Evolutionary conservation across 208 protist genomes (phyloP).

Genomic region (Strigomonas galati): DNA sequence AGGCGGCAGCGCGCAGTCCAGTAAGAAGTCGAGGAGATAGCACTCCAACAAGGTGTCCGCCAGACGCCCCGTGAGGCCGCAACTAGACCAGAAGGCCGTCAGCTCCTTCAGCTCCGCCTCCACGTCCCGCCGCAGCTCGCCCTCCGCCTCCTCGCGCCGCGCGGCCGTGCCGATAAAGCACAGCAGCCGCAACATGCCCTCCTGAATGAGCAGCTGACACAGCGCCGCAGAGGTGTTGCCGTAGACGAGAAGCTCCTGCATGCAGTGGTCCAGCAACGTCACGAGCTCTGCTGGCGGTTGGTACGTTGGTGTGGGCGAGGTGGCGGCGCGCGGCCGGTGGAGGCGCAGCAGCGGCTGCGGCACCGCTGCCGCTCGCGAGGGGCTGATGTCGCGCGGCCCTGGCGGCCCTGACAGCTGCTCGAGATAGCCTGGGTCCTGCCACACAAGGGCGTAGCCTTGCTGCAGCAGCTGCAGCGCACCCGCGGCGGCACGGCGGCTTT

Average conservation of each 20-base stretch:
- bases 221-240: slow-evolving; percentile 67
- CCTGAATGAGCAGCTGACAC: slow-evolving; percentile 43
- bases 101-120: slow-evolving; percentile 53
- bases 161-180: slow-evolving; percentile 66
- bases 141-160: slow-evolving; percentile 40
- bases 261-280: slow-evolving; percentile 53
- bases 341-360: background rate
- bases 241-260: slow-evolving; percentile 78
- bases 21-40: slow-evolving; percentile 79
- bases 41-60: slow-evolving; percentile 51
- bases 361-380: background rate
- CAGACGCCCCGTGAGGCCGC: slow-evolving; percentile 43
- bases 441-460: slow-evolving; percentile 70
- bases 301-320: slow-evolving; percentile 34
- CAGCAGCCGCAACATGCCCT: slow-evolving; percentile 50
- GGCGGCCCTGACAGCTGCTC: background rate
- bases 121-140: slow-evolving; percentile 33
- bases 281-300: slow-evolving; percentile 35
- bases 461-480: slow-evolving; percentile 66
- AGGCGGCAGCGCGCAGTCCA: slow-evolving; percentile 85
- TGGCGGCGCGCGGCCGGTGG: slow-evolving; percentile 13
- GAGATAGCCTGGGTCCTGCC: slow-evolving; percentile 40
- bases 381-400: background rate
- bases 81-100: slow-evolving; percentile 31
- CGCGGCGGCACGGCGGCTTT: slow-evolving; percentile 47